Evolutionary conservation across 345 rosid species (phyloP), one percentile per base, ranked within the genome.

Genomic region (Triadica sebifera): DNA sequence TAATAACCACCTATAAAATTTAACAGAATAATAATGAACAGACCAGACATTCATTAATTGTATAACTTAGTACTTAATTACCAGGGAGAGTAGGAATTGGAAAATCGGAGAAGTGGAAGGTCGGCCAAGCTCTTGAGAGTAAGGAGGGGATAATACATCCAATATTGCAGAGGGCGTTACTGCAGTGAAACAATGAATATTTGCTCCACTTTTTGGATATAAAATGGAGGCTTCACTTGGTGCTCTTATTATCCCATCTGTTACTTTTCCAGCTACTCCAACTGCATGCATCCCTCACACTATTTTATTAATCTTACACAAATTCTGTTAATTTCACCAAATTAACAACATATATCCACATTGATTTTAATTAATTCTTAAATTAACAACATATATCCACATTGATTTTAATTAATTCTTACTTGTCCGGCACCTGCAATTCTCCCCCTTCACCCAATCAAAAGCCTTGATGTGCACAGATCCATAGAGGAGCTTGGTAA

Each of bases 61-160:
- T 17, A 45, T 13, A n/a, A 19, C 0, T 11, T 45, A 34, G 25
- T 13, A 39, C 12, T 9, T 39, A 11, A 4, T 72, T 78, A 75
- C 84, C 78, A 0, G 86, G 80, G 51, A 83, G 85, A 58, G 75
- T 74, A 5, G 84, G 86, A 70, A 83, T 70, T 0, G 74, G 81
- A 24, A 67, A 71, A 29, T 80, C 84, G 0, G 70, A 75, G 80
- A 79, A 86, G 87, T 77, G 77, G 78, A 83, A 59, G 80, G 85
- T 70, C 87, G 78, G 16, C 81, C 86, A 10, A 60, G 72, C 43
- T 85, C 81, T 65, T 80, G 77, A 24, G 88, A 83, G 75, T 87
- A 87, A 0, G 90, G 90, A 9, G 90, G 90, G 71, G 85, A 77
- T 34, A 85, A 61, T 37, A 87, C 83, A 56, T 87, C 90, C 64